phyloP scores from a whole-genome alignment of 371 early-diverging fungal species.

The Mortierella sp. region DNA sequence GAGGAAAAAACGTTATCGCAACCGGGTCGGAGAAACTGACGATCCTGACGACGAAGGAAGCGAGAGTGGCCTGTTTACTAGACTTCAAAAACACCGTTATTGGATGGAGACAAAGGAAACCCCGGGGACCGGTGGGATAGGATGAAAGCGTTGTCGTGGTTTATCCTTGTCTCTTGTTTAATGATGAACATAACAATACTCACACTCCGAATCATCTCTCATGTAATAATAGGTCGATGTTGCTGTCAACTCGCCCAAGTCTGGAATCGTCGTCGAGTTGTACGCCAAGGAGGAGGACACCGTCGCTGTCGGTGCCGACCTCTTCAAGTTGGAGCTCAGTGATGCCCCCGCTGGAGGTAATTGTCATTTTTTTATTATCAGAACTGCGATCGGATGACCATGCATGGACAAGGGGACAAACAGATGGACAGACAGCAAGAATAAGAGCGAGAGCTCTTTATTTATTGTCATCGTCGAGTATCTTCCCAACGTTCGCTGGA shows the following conservation, averaged over 20 bases:
- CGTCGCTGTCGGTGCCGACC: conserved; percentile 92
- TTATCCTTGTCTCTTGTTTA: background rate
- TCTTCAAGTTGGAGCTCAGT: conserved; percentile 91
- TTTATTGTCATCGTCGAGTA: background rate
- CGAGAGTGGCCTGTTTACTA: background rate
- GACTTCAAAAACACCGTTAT: background rate
- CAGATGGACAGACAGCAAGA: background rate
- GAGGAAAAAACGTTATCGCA: background rate
- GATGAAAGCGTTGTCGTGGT: background rate
- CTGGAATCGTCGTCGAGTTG: conserved; percentile 88
- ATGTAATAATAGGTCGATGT: conserved; percentile 80
- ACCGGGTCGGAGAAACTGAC: conserved; percentile 9
- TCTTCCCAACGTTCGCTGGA: background rate
- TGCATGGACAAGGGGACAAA: background rate
- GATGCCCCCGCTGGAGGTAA: conserved; percentile 79
- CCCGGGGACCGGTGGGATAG: conserved; percentile 1
- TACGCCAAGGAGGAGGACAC: conserved; percentile 94
- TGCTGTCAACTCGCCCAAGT: conserved; percentile 94
- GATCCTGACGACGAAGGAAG: background rate
- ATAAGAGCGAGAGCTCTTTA: background rate
- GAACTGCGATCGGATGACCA: conserved; percentile 2
- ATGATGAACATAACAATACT: background rate
- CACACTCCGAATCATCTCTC: background rate
- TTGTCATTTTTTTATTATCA: background rate
- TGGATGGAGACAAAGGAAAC: background rate